A percentile compares a stretch with the other conserved stretches of the same genome.
phyloP scores from a whole-genome alignment of 2,329 filamentous ascomycete genomes.

The Fusarium multiceps region DNA sequence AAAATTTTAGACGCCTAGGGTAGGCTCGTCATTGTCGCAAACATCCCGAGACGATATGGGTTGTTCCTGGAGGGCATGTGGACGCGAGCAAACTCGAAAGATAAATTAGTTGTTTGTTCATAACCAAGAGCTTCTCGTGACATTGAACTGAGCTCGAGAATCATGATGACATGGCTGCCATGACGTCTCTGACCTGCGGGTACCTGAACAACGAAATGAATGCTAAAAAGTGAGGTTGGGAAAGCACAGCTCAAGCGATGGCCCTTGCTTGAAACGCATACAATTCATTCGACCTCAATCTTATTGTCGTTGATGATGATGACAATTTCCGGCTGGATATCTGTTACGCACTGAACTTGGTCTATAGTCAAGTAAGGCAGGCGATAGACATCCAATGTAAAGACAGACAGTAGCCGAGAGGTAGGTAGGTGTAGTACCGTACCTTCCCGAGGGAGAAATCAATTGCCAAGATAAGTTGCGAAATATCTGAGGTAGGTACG shows the following conservation, averaged over 20 bases:
- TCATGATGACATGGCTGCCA: constrained; percentile 4
- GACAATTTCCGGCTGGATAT: not conserved
- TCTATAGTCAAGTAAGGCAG: not conserved
- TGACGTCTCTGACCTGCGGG: constrained; percentile 16
- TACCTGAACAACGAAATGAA: not conserved
- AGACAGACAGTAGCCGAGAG: not conserved
- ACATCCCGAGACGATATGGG: constrained; percentile 3
- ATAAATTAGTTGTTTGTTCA: constrained; percentile 3
- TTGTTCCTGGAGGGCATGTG: constrained; percentile 15
- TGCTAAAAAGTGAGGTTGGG: not conserved
- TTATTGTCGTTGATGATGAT: constrained; percentile 5
- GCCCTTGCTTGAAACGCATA: not conserved
- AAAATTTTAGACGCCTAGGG: not conserved
- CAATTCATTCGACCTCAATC: not conserved
- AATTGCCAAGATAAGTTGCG: not conserved
- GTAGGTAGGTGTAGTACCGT: not conserved
- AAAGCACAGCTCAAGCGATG: constrained; percentile 17
- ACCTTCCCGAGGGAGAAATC: not conserved
- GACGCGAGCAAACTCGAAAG: constrained; percentile 7
- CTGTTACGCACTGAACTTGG: not conserved
- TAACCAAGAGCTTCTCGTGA: constrained; percentile 5
- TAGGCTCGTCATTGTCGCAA: constrained; percentile 6
- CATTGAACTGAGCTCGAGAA: not conserved
- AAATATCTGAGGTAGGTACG: not conserved
- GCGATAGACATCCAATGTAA: not conserved